These are phyloP conservation scores for Rhododendron henanense DNA, from an alignment of 148 eudicot species.

Conservation along the genomic window DNA sequence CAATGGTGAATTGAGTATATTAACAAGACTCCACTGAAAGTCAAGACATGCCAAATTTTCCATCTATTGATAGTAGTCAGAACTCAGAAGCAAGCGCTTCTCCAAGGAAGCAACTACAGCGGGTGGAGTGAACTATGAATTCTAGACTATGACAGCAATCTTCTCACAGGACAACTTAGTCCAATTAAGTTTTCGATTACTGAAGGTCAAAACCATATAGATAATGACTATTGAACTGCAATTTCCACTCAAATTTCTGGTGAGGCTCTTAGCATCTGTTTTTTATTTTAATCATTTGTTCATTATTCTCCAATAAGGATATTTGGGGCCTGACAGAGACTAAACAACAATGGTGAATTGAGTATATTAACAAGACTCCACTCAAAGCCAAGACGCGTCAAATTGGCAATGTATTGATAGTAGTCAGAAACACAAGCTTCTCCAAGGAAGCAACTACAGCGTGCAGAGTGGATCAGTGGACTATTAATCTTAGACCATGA, in stretches of 20 bases:
- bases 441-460: slow-evolving; percentile 3
- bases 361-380: background rate
- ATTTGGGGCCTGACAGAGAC: background rate
- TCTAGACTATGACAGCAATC: background rate
- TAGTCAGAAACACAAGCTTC: background rate
- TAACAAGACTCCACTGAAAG: background rate
- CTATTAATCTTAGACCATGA: background rate
- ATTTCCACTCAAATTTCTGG: background rate
- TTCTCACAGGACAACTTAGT: background rate
- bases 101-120: slow-evolving; percentile 2
- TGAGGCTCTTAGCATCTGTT: background rate
- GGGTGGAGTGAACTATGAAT: background rate
- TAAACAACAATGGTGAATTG: background rate
- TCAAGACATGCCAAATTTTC: background rate
- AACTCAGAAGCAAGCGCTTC: background rate
- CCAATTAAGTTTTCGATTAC: background rate
- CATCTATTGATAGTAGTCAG: background rate
- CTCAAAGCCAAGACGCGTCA: background rate
- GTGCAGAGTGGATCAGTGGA: background rate
- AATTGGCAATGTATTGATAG: background rate
- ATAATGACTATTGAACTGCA: background rate
- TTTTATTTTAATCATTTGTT: background rate
- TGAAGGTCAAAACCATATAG: background rate
- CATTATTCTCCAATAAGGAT: background rate
- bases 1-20: background rate